Base-by-base conservation (phyloP, 306 rosid genomes). In the Cicer judaicum region DNA sequence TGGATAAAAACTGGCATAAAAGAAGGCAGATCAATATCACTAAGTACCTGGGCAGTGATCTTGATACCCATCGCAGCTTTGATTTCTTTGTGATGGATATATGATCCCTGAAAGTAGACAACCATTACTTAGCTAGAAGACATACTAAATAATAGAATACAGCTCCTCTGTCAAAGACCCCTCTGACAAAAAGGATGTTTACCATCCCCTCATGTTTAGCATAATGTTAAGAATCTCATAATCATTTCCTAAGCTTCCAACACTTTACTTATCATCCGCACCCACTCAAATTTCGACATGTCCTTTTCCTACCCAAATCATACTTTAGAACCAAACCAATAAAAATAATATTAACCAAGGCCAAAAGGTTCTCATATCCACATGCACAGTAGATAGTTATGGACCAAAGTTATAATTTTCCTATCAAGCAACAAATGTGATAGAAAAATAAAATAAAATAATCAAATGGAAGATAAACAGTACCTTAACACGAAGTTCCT, bases 31-130 rank as follows among this genome's bases (percentile, higher is more conserved):
- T 46, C 40, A 80, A 60, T 59, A 50, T 65, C 78, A 44, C 75
- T 24, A 82, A 13, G 81, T 84, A 94, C 99, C 97, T 92, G 98
- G 48, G 92, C 98, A 50, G 98, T 81, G 74, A 94, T 94, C 83
- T 92, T 94, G 74, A 94, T 94, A 65, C 99, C 99, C 88, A 90
- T 93, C 13, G 99, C 96, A 85, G 98, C 99, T 89, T 94, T 94
- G 87, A 92, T 94, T 89, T 92, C 80, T 85, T 89, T 92, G 80
- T 94, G 96, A 81, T 94, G 98, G 67, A 86, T 66, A 83, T 89
- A 94, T 12, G 96, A 83, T 53, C 99, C 99, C 99, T 94, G 90
- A 82, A 84, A 90, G 72, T 41, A 76, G 29, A 81, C 63, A 81
- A 75, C 64, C 64, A 77, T 2, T 16, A 50, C 13, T 73, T 59